A percentile compares a stretch with the other conserved stretches of the same genome.
phyloP scores from a whole-genome alignment of 768 basidiomycete species.

The Mycena venus region DNA sequence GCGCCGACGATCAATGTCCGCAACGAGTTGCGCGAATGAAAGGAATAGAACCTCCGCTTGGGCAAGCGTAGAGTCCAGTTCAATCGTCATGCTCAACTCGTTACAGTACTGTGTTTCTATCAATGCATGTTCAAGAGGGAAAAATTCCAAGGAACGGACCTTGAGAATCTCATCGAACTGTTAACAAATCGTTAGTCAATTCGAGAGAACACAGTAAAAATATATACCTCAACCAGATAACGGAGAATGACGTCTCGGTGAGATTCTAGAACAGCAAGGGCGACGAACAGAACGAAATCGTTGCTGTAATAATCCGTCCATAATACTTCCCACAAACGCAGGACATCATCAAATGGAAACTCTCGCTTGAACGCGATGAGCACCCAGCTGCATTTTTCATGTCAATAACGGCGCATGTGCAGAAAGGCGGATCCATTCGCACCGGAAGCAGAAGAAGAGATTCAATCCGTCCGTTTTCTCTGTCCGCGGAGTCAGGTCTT shows the following conservation, averaged over 20 bases:
- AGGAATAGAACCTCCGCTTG: conserved; percentile 98
- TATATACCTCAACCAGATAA: conserved; percentile 89
- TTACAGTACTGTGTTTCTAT: conserved; percentile 81
- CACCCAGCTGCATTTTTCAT: conserved; percentile 72
- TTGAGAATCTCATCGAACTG: conserved; percentile 89
- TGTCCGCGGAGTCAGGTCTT: conserved; percentile 30
- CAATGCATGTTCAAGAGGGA: conserved; percentile 6
- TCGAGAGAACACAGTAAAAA: neutral
- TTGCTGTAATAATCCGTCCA: conserved; percentile 94
- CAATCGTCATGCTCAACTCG: conserved; percentile 96
- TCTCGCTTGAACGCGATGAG: conserved; percentile 97
- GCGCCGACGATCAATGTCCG: conserved; percentile 87
- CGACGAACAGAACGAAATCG: conserved; percentile 92
- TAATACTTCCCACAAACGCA: conserved; percentile 93
- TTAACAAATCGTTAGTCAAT: conserved; percentile 11
- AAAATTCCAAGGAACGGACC: conserved; percentile 48
- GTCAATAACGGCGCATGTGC: neutral
- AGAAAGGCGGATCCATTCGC: conserved; percentile 42
- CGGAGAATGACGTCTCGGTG: conserved; percentile 96
- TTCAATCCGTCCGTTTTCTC: conserved; percentile 94
- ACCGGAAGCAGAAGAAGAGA: conserved; percentile 98
- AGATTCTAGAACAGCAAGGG: conserved; percentile 93
- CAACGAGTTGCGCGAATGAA: conserved; percentile 89
- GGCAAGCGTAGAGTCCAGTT: conserved; percentile 93
- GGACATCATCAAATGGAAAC: conserved; percentile 92